These are phyloP conservation scores for Penicillium palitans DNA, from an alignment of 2,329 filamentous ascomycete species.

Conservation along the genomic window DNA sequence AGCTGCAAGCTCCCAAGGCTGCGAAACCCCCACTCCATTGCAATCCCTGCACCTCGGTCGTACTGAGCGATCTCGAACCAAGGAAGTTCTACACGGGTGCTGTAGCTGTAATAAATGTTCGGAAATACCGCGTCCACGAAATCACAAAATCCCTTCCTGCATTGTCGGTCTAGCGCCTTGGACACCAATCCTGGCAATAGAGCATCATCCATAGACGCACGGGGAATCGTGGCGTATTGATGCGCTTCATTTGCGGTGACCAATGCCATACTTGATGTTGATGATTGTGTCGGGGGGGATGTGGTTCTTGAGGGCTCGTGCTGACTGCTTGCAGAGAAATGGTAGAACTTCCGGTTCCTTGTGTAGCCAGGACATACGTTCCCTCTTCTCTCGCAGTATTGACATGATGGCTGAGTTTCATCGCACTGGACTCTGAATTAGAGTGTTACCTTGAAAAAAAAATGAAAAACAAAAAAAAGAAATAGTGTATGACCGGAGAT, in stretches of 20 bases:
- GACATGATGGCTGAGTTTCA: conserved; percentile 23
- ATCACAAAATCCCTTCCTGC: conserved; percentile 19
- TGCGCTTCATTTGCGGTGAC: background rate
- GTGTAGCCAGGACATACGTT: conserved; percentile 23
- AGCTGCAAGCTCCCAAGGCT: conserved; percentile 19
- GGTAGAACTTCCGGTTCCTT: conserved; percentile 20
- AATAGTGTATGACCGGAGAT: background rate
- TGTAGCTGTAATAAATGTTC: conserved; percentile 16
- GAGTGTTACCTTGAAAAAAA: background rate
- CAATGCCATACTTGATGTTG: background rate
- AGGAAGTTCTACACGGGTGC: conserved; percentile 16
- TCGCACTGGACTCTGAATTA: conserved; percentile 20
- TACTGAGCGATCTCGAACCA: conserved; percentile 24
- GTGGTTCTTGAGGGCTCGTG: background rate
- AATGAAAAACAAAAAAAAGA: background rate
- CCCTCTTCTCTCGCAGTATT: conserved; percentile 16
- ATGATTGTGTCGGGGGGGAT: background rate
- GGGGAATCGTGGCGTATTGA: background rate
- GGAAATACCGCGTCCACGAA: conserved; percentile 21
- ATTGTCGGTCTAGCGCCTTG: conserved; percentile 14
- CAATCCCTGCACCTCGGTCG: conserved; percentile 4
- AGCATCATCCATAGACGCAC: conserved; percentile 14
- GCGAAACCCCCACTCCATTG: conserved; percentile 16
- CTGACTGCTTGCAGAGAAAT: conserved; percentile 2
- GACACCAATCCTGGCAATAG: conserved; percentile 13